Conservation (phyloP, 805 yeast genomes). For the Dipodascopsis uninucleata region DNA sequence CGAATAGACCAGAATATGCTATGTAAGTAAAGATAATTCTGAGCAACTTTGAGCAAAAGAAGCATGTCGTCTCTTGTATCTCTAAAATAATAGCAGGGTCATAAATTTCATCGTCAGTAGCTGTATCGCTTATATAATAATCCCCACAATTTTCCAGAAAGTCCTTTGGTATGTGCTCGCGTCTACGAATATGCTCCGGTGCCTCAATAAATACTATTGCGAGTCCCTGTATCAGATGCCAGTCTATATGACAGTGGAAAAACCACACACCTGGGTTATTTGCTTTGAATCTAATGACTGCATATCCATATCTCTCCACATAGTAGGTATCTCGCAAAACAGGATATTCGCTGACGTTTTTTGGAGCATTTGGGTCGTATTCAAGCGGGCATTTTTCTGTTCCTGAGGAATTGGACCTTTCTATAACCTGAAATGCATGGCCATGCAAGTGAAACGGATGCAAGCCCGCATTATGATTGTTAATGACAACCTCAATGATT, state of each 20-base stretch:
- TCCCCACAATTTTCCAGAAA: too few species aligned
- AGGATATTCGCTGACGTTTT: constrained; percentile 64
- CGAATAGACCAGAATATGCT: too few species aligned
- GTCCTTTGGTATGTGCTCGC: constrained; percentile 58
- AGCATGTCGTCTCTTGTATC: too few species aligned
- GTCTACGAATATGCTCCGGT: constrained; percentile 54
- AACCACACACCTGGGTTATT: constrained; percentile 97
- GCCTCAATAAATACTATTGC: constrained; percentile 79
- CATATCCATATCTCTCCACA: constrained; percentile 76
- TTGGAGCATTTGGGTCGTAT: constrained; percentile 50
- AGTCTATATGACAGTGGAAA: constrained; percentile 97
- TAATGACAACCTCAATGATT: constrained; percentile 72
- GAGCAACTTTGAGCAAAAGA: too few species aligned
- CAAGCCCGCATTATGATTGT: constrained; percentile 82
- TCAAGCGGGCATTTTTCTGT: constrained; percentile 52
- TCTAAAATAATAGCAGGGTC: too few species aligned
- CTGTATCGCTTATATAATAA: too few species aligned
- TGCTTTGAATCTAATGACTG: constrained; percentile 82
- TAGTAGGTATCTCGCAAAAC: constrained; percentile 76
- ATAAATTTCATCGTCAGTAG: too few species aligned
- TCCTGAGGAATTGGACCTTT: constrained; percentile 58
- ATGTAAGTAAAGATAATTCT: too few species aligned
- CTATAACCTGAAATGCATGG: constrained; percentile 75
- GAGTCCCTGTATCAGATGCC: constrained; percentile 95
- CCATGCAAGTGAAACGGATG: constrained; percentile 99